A percentile compares a stretch with the other conserved stretches of the same genome.
Evolutionary conservation across 2,329 filamentous ascomycete species (phyloP).

Genomic region (Diaporthe velutina): DNA sequence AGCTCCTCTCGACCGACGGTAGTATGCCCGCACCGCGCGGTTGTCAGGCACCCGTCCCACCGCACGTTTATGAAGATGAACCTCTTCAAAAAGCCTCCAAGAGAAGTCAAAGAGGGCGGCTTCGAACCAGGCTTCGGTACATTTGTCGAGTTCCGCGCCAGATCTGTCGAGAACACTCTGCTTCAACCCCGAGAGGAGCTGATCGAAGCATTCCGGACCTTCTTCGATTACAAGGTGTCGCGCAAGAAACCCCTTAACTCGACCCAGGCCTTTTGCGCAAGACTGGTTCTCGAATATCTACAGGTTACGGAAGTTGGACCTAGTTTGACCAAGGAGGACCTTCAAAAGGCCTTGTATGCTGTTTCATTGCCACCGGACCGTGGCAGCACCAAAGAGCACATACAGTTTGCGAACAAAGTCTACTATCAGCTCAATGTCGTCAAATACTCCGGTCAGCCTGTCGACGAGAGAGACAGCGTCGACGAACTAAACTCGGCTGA

Average conservation of each 20-base stretch:
- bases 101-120: slow-evolving; percentile 71
- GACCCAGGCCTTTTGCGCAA: slow-evolving; percentile 73
- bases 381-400: slow-evolving; percentile 59
- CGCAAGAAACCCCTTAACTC: slow-evolving; percentile 68
- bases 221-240: slow-evolving; percentile 70
- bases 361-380: slow-evolving; percentile 55
- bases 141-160: slow-evolving; percentile 77
- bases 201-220: slow-evolving; percentile 71
- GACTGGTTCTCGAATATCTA: slow-evolving; percentile 65
- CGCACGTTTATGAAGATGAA: slow-evolving; percentile 61
- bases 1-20: slow-evolving; percentile 37
- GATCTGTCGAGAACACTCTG: slow-evolving; percentile 72
- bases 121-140: slow-evolving; percentile 79
- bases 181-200: slow-evolving; percentile 75
- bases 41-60: slow-evolving; percentile 27
- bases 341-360: slow-evolving; percentile 59
- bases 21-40: slow-evolving; percentile 5
- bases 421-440: slow-evolving; percentile 52
- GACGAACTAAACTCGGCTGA: slow-evolving; percentile 42
- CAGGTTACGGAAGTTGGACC: slow-evolving; percentile 67
- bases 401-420: slow-evolving; percentile 60
- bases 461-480: slow-evolving; percentile 1
- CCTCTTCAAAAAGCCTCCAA: slow-evolving; percentile 71
- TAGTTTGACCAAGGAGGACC: slow-evolving; percentile 55
- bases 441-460: not conserved